These are phyloP conservation scores for Parascedosporium putredinis DNA, from an alignment of 2,329 filamentous ascomycete species.

Conservation along the genomic window DNA sequence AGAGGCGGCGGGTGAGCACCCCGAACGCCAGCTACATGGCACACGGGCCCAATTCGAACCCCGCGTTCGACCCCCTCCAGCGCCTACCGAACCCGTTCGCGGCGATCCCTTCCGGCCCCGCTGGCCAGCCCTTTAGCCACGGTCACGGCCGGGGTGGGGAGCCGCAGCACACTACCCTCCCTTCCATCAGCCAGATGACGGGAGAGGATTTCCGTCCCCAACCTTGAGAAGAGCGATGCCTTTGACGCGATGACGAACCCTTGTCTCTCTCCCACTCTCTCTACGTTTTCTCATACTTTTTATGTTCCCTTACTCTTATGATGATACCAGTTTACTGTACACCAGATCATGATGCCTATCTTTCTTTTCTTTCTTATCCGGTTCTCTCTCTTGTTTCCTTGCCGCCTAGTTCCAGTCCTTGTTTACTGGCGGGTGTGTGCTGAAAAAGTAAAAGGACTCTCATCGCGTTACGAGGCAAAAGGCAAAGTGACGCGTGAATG, in stretches of 20 bases:
- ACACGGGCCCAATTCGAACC: background rate
- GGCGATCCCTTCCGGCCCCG: background rate
- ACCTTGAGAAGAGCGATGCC: background rate
- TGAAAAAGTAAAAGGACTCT: too few relatives aligned
- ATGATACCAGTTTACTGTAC: background rate
- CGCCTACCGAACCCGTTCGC: background rate
- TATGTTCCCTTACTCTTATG: background rate
- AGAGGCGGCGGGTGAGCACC: constrained; percentile 1
- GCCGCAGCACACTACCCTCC: background rate
- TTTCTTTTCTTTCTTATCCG: background rate
- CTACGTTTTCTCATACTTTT: background rate
- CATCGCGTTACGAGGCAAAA: too few relatives aligned
- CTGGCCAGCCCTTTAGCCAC: background rate
- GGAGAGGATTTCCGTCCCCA: background rate
- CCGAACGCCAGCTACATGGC: background rate
- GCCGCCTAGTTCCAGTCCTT: too few relatives aligned
- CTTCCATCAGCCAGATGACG: background rate
- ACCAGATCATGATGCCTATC: background rate
- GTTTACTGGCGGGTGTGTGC: too few relatives aligned
- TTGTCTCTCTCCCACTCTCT: too few relatives aligned
- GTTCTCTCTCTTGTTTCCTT: background rate
- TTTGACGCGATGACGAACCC: background rate
- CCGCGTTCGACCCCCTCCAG: background rate
- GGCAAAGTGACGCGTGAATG: too few relatives aligned
- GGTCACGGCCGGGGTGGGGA: background rate